phyloP scores from a whole-genome alignment of 805 yeast genomes.

The Ogataea haglerorum region DNA sequence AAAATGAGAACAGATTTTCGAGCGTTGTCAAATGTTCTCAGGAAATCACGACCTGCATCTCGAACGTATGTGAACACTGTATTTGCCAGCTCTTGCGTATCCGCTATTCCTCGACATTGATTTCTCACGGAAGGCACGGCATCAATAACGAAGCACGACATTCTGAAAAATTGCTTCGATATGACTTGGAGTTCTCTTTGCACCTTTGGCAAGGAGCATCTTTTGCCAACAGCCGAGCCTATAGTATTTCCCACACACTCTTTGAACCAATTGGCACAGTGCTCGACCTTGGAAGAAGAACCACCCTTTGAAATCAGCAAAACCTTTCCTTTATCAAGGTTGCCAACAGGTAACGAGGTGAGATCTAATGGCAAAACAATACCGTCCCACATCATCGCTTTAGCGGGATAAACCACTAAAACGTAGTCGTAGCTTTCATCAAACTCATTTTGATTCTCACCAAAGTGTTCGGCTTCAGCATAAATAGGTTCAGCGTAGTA shows the following conservation, averaged over 20 bases:
- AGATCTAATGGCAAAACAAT: slow-evolving; percentile 55
- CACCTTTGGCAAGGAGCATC: slow-evolving; percentile 69
- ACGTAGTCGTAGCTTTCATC: slow-evolving; percentile 49
- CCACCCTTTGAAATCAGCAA: slow-evolving; percentile 72
- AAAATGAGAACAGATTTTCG: slow-evolving; percentile 66
- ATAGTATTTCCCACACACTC: slow-evolving; percentile 55
- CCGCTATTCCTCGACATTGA: slow-evolving; percentile 56
- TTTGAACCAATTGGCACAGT: slow-evolving; percentile 53
- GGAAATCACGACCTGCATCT: slow-evolving; percentile 74
- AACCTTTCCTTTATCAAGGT: slow-evolving; percentile 65
- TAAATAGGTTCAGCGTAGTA: slow-evolving; percentile 18
- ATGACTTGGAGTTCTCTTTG: slow-evolving; percentile 68
- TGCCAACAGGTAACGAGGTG: slow-evolving; percentile 46
- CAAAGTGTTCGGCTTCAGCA: slow-evolving; percentile 6
- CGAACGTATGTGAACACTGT: slow-evolving; percentile 72
- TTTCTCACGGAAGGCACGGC: slow-evolving; percentile 50
- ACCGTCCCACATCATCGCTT: slow-evolving; percentile 92
- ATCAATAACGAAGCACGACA: slow-evolving; percentile 62
- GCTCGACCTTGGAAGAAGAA: slow-evolving; percentile 47
- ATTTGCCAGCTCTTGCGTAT: slow-evolving; percentile 73
- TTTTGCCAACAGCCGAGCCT: slow-evolving; percentile 51
- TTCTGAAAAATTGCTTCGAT: slow-evolving; percentile 62
- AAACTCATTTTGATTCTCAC: slow-evolving; percentile 9
- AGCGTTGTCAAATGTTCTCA: slow-evolving; percentile 59
- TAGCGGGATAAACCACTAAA: slow-evolving; percentile 69